A percentile compares a stretch with the other conserved stretches of the same genome.
Evolutionary conservation across 805 yeast genomes (phyloP).

Genomic region (Nakazawaea wyomingensis): DNA sequence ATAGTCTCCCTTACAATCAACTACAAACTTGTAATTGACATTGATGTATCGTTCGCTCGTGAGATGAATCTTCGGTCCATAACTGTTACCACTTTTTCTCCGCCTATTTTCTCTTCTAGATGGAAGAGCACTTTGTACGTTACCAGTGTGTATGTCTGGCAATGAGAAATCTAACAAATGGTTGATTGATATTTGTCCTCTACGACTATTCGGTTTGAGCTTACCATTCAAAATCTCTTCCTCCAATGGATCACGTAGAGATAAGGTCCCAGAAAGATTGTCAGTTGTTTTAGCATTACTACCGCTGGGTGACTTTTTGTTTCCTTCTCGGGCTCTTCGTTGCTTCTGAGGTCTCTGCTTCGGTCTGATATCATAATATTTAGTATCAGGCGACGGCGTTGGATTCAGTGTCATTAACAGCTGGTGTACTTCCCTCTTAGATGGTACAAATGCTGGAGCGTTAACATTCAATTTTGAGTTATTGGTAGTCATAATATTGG

Average conservation of each 20-base stretch:
- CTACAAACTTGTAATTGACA: slow-evolving; percentile 77
- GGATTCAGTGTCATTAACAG: background rate
- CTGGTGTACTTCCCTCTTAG: slow-evolving; percentile 1
- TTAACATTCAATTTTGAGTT: slow-evolving; percentile 2
- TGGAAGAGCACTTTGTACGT: slow-evolving; percentile 9
- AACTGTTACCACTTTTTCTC: slow-evolving; percentile 23
- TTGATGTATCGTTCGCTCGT: slow-evolving; percentile 70
- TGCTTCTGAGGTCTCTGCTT: slow-evolving; percentile 1
- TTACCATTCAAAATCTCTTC: slow-evolving; percentile 7
- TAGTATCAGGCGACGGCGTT: background rate
- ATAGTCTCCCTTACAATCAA: slow-evolving; percentile 58
- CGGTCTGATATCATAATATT: background rate
- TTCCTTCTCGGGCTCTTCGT: background rate
- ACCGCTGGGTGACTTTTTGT: background rate
- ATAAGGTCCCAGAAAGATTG: background rate
- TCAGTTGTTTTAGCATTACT: background rate
- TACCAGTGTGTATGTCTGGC: slow-evolving; percentile 29
- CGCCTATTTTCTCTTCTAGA: slow-evolving; percentile 19
- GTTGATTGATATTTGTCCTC: slow-evolving; percentile 34
- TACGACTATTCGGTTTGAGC: slow-evolving; percentile 5
- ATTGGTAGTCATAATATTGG: background rate
- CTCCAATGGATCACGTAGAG: background rate
- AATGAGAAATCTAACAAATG: slow-evolving; percentile 59
- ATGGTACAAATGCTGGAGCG: slow-evolving; percentile 6
- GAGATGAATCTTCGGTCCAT: slow-evolving; percentile 37